Base-by-base conservation (phyloP, 2,329 filamentous ascomycete genomes). In the Aspergillus pseudoterreus region DNA sequence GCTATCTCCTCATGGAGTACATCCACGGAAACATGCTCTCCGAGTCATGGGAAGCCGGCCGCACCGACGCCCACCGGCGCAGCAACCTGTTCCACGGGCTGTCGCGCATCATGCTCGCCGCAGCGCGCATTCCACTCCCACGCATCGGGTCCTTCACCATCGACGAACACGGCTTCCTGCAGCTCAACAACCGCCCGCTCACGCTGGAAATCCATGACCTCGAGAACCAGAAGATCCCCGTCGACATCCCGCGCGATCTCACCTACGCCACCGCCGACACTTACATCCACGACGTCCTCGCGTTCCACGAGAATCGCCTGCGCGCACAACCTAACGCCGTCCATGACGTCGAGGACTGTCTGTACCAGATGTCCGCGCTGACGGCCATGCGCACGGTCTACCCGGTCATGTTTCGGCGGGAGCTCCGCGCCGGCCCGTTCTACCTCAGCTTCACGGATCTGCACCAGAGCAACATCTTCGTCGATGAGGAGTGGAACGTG, bases 71-170 rank as follows among this genome's bases (percentile, higher is more conserved):
- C 6, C 41, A 52, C 14, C 39, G 55, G 17, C 51, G 61, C 11
- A 52, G 19, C 1, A 66, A 62, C 43, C 52, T 66, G 9, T 64
- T 63, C 43, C 50, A 30, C 11, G 41, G 24, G 8, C 15, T 56
- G 6, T 56, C 58, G 10, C 47, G 45, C 1, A 60, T 64, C 36
- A 49, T 63, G 1, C 24, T 65, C 4, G 51, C 41, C 21, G 6
- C 63, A 3, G 47, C 43, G 4, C 53, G 58, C n/a, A 55, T 53
- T 9, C 60, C 65, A 21, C 43, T 69, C 8, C 63, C 63, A 5
- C 56, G 59, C 9, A 72, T 74, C 46, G 69, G 69, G 3, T 72
- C 70, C 10, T 60, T 65, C 11, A 59, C 57, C 12, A 58, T 73
- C 8, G 55, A 69, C 43, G 44, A 62, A 3, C 30, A 62, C 10